Percentiles rank a stretch among this genome's conserved stretches.
These are phyloP conservation scores for Mallotus japonicus DNA, from an alignment of 441 rosid genomes.

Conservation along the genomic window DNA sequence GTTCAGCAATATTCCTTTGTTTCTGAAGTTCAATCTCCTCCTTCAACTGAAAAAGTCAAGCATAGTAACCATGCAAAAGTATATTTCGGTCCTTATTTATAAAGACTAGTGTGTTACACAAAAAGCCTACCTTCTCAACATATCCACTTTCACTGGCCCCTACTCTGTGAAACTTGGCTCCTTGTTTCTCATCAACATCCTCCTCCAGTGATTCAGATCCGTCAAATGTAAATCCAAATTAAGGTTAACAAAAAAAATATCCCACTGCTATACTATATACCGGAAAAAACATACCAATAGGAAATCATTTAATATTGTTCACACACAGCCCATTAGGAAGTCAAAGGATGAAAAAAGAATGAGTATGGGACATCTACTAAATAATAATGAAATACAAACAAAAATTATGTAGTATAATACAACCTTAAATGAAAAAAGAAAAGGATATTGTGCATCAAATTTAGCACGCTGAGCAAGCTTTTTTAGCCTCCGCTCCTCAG, in stretches of 20 bases:
- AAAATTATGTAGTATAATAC: neutral
- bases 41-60: conserved; percentile 58
- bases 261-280: neutral
- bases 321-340: neutral
- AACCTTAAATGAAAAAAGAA: conserved; percentile 49
- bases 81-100: conserved; percentile 10
- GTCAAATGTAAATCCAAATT: conserved; percentile 50
- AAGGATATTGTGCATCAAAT: conserved; percentile 91
- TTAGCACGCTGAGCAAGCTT: conserved; percentile 77
- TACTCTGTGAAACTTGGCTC: conserved; percentile 33
- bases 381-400: neutral
- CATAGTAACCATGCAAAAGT: conserved; percentile 24
- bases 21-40: conserved; percentile 76
- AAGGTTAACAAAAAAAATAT: conserved; percentile 42
- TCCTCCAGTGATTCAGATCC: conserved; percentile 61
- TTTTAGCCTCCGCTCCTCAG: conserved; percentile 62
- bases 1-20: conserved; percentile 78
- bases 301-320: neutral
- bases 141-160: conserved; percentile 62
- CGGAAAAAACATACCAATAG: neutral
- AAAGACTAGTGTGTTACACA: neutral
- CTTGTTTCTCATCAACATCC: conserved; percentile 50
- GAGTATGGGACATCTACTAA: neutral
- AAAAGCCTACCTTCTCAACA: conserved; percentile 61
- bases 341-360: too few relatives aligned